A percentile compares a stretch with the other conserved stretches of the same genome.
phyloP scores from a whole-genome alignment of 495 filamentous ascomycete species.

The Penicillium subrubescens region DNA sequence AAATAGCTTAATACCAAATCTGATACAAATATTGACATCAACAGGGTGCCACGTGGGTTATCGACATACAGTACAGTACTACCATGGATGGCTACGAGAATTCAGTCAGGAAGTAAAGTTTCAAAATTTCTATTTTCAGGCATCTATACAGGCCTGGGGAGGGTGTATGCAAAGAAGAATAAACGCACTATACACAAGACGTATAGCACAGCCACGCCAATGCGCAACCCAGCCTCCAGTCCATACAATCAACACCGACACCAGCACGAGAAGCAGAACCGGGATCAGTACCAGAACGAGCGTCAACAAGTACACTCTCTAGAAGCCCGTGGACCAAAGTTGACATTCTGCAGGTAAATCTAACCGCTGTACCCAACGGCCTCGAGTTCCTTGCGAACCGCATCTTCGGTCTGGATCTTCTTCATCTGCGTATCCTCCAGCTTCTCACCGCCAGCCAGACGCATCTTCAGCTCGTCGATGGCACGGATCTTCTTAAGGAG shows the following conservation, averaged over 20 bases:
- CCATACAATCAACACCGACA: not conserved
- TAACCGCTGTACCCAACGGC: slow-evolving; percentile 57
- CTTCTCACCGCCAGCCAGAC: slow-evolving; percentile 90
- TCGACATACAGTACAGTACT: no score
- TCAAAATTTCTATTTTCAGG: slow-evolving; percentile 1
- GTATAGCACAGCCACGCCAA: not conserved
- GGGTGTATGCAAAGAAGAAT: slow-evolving; percentile 1
- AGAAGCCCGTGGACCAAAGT: no score
- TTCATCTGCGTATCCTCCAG: slow-evolving; percentile 97
- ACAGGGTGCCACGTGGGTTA: no score
- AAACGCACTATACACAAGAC: not conserved
- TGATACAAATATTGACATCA: no score
- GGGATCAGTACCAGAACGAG: not conserved
- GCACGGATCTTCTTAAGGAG: slow-evolving; percentile 96
- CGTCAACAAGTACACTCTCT: no score
- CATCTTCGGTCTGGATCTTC: slow-evolving; percentile 89
- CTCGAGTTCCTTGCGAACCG: slow-evolving; percentile 79
- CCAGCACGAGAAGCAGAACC: not conserved
- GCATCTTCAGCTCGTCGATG: slow-evolving; percentile 97
- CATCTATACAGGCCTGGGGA: not conserved
- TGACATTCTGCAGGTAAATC: not conserved
- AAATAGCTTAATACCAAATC: no score
- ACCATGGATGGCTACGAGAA: not conserved
- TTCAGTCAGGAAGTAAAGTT: not conserved
- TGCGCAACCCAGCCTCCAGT: not conserved